Conservation (phyloP, 139 green algal species). For the Closterium sp. region DNA sequence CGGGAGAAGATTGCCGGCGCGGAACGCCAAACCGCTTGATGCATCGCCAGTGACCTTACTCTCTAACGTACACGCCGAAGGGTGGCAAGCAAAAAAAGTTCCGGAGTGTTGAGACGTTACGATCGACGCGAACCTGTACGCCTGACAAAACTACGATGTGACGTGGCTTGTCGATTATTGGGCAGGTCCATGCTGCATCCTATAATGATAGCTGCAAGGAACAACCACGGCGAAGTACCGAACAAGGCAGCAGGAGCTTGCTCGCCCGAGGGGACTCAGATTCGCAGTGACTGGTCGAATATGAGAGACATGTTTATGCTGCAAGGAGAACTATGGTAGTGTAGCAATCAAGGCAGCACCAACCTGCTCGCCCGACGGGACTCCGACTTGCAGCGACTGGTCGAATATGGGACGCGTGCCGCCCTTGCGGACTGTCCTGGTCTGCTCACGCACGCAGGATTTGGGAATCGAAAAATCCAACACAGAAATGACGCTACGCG, state of each 20-base stretch:
- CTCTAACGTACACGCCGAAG: not conserved
- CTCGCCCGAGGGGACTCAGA: no score
- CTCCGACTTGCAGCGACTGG: constrained; percentile 28
- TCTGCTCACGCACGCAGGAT: constrained; percentile 20
- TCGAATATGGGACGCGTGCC: constrained; percentile 39
- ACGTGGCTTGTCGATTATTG: no score
- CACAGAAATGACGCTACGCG: not conserved
- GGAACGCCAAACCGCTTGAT: no score
- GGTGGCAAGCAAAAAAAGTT: no score
- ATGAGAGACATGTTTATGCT: no score
- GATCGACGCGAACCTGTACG: not conserved
- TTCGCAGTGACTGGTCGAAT: no score
- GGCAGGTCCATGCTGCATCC: not conserved
- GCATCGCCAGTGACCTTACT: no score
- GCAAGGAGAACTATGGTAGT: not conserved
- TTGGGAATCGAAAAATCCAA: not conserved
- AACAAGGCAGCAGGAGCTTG: no score
- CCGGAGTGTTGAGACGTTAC: not conserved
- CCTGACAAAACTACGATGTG: not conserved
- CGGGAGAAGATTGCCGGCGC: not conserved
- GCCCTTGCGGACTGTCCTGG: constrained; percentile 23
- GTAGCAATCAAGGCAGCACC: not conserved
- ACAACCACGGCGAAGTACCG: no score
- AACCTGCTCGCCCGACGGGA: constrained; percentile 37
- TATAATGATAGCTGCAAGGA: not conserved